phyloP scores from a whole-genome alignment of 2,329 filamentous ascomycete genomes.

The Cercospora canescens region DNA sequence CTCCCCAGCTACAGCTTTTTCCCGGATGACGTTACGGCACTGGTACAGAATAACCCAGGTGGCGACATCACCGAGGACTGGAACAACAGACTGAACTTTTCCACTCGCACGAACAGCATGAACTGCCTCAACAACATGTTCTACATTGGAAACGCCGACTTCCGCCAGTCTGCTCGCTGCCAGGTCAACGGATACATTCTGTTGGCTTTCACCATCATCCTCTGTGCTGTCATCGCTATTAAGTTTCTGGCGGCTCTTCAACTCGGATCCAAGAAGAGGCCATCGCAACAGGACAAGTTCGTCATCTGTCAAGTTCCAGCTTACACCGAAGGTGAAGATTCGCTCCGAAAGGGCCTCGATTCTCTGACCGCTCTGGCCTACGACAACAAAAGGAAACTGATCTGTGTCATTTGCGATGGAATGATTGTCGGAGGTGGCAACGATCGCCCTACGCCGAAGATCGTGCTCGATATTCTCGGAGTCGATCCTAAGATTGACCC shows the following conservation, averaged over 20 bases:
- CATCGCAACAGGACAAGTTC: slow-evolving; percentile 93
- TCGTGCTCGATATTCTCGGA: slow-evolving; percentile 93
- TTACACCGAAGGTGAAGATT: slow-evolving; percentile 97
- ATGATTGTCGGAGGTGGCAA: slow-evolving; percentile 96
- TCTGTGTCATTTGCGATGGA: slow-evolving; percentile 94
- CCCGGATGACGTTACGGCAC: slow-evolving; percentile 62
- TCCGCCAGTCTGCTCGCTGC: slow-evolving; percentile 73
- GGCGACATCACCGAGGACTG: slow-evolving; percentile 71
- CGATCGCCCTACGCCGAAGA: slow-evolving; percentile 94
- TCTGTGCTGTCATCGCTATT: slow-evolving; percentile 75
- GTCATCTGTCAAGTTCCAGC: slow-evolving; percentile 98
- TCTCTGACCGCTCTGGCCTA: slow-evolving; percentile 93
- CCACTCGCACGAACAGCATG: slow-evolving; percentile 65
- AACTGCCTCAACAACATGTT: slow-evolving; percentile 83
- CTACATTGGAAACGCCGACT: slow-evolving; percentile 81
- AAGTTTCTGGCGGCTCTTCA: slow-evolving; percentile 95
- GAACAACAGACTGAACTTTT: slow-evolving; percentile 53
- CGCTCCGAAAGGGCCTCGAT: slow-evolving; percentile 86
- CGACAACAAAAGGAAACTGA: slow-evolving; percentile 97
- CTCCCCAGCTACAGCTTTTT: slow-evolving; percentile 68
- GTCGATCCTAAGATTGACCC: slow-evolving; percentile 97
- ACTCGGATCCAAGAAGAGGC: slow-evolving; percentile 86
- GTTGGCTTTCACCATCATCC: slow-evolving; percentile 79
- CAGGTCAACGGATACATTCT: slow-evolving; percentile 90
- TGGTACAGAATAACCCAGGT: slow-evolving; percentile 77